phyloP scores from a whole-genome alignment of 371 early-diverging fungal species.

The Mucor sp. region DNA sequence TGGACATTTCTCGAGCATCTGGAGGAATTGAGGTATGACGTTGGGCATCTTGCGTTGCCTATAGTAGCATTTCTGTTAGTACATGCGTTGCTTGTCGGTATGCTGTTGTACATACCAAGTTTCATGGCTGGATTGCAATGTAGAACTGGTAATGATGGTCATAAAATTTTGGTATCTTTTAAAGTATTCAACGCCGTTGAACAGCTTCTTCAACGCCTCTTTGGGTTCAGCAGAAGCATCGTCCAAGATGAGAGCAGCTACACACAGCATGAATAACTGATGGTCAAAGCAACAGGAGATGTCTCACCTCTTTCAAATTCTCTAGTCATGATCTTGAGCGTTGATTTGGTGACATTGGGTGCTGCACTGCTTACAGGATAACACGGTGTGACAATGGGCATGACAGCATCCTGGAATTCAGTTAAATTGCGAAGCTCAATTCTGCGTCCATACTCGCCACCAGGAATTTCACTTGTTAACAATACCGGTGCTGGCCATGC shows the following conservation, averaged over 20 bases:
- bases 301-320: conserved; percentile 42
- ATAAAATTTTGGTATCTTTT: conserved; percentile 31
- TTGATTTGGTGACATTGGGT: conserved; percentile 35
- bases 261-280: neutral
- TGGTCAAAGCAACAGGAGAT: no score
- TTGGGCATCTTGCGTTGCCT: conserved; percentile 41
- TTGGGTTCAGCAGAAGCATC: neutral
- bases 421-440: conserved; percentile 10
- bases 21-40: conserved; percentile 29
- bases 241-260: neutral
- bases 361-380: conserved; percentile 36
- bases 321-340: conserved; percentile 22
- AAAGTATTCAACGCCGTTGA: conserved; percentile 27
- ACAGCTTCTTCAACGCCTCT: conserved; percentile 23
- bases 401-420: conserved; percentile 31
- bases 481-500: conserved; percentile 43
- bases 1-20: conserved; percentile 22
- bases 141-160: conserved; percentile 26
- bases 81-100: neutral
- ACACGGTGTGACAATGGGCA: conserved; percentile 50
- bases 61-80: neutral
- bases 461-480: conserved; percentile 31
- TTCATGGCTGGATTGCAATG: conserved; percentile 30
- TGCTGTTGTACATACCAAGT: conserved; percentile 27
- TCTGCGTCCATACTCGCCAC: conserved; percentile 14